These are phyloP conservation scores for Arbutus unedo DNA, from an alignment of 148 eudicot genomes.

Conservation along the genomic window DNA sequence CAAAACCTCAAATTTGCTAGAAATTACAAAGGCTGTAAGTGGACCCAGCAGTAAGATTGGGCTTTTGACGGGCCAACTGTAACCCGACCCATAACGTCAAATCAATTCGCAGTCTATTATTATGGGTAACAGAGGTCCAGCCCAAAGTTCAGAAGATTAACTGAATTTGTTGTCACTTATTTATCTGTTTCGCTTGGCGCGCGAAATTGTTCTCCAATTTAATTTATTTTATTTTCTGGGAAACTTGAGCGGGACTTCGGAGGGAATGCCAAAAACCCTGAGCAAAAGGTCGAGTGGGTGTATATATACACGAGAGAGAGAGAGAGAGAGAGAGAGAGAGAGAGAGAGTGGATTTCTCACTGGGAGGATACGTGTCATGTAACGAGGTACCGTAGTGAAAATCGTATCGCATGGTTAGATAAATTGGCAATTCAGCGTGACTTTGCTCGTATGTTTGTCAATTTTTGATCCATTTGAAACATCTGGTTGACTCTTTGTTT, in stretches of 20 bases:
- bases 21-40: background rate
- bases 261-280: too few relatives aligned
- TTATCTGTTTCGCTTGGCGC: too few relatives aligned
- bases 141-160: background rate
- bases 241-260: too few relatives aligned
- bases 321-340: too few relatives aligned
- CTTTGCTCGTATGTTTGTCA: background rate
- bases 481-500: background rate
- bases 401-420: constrained; percentile 55
- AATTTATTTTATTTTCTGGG: too few relatives aligned
- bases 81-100: too few relatives aligned
- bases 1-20: too few relatives aligned
- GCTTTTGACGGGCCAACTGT: background rate
- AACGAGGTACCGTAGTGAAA: constrained; percentile 54
- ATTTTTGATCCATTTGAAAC: background rate
- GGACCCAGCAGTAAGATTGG: background rate
- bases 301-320: too few relatives aligned
- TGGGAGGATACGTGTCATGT: constrained; percentile 76
- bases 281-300: too few relatives aligned
- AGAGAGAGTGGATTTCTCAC: constrained; percentile 37
- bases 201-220: too few relatives aligned
- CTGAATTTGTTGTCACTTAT: too few relatives aligned
- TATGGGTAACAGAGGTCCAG: background rate
- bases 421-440: background rate
- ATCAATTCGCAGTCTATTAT: too few relatives aligned